A percentile compares a stretch with the other conserved stretches of the same genome.
Evolutionary conservation across 306 rosid species (phyloP).

Genomic region (Styphnolobium japonicum): DNA sequence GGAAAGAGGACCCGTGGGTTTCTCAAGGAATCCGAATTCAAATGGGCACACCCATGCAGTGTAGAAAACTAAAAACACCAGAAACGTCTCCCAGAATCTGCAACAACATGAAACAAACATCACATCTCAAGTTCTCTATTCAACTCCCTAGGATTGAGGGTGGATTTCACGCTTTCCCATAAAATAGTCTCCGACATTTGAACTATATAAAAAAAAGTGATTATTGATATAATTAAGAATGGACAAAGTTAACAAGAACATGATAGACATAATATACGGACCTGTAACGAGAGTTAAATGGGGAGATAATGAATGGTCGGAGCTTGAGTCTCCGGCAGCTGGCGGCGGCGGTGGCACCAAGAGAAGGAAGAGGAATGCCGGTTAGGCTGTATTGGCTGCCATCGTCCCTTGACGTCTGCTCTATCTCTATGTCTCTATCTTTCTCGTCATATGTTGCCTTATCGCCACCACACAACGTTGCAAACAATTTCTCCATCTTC

Average conservation of each 20-base stretch:
- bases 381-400: slow-evolving; percentile 65
- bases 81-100: slow-evolving; percentile 61
- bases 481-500: background rate
- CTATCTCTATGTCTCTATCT: background rate
- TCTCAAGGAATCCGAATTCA: slow-evolving; percentile 69
- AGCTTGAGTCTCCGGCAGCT: slow-evolving; percentile 28
- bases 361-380: slow-evolving; percentile 56
- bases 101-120: slow-evolving; percentile 15
- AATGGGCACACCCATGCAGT: slow-evolving; percentile 81
- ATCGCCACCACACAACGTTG: background rate
- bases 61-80: slow-evolving; percentile 61
- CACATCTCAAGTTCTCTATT: too few species aligned
- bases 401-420: slow-evolving; percentile 28
- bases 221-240: too few species aligned
- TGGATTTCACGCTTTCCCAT: too few species aligned
- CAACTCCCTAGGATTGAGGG: too few species aligned
- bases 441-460: background rate
- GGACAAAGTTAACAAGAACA: background rate
- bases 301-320: slow-evolving; percentile 41
- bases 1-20: slow-evolving; percentile 27
- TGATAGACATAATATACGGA: background rate
- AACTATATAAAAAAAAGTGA: too few species aligned
- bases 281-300: slow-evolving; percentile 50
- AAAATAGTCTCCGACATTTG: too few species aligned
- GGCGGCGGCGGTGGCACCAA: slow-evolving; percentile 39